Evolutionary conservation across 2,329 filamentous ascomycete species (phyloP).

Genomic region (Penicillium sp.): DNA sequence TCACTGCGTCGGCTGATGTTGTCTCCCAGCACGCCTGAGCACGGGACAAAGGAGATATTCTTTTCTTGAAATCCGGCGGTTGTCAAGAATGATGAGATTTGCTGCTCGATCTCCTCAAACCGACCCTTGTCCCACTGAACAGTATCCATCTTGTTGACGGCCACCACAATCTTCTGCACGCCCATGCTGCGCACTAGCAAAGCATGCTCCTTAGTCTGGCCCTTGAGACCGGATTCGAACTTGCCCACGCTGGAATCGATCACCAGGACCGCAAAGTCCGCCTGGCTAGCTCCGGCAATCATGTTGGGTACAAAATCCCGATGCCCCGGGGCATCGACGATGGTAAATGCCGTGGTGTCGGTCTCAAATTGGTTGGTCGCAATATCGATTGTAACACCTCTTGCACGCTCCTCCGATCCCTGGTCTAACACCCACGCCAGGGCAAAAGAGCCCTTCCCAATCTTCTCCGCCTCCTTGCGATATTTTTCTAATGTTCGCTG

Average conservation of each 20-base stretch:
- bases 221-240: conserved; percentile 89
- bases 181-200: conserved; percentile 87
- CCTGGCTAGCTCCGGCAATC: conserved; percentile 95
- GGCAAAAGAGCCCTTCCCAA: conserved; percentile 93
- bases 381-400: conserved; percentile 95
- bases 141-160: conserved; percentile 92
- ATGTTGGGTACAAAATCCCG: conserved; percentile 97
- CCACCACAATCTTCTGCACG: conserved; percentile 81
- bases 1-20: conserved; percentile 65
- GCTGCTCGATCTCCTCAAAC: conserved; percentile 81
- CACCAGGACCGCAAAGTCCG: conserved; percentile 91
- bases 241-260: conserved; percentile 88
- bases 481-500: conserved; percentile 86
- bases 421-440: conserved; percentile 97
- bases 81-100: conserved; percentile 78
- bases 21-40: conserved; percentile 83
- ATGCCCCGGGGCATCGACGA: conserved; percentile 92
- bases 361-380: conserved; percentile 95
- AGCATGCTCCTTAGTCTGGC: conserved; percentile 92
- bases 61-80: conserved; percentile 78
- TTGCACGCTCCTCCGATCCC: conserved; percentile 79
- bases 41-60: conserved; percentile 82
- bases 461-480: conserved; percentile 80
- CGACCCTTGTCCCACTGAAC: conserved; percentile 78
- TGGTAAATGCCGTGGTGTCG: conserved; percentile 81